Conservation (phyloP, 768 basidiomycete genomes). For the Leccinum boreale region DNA sequence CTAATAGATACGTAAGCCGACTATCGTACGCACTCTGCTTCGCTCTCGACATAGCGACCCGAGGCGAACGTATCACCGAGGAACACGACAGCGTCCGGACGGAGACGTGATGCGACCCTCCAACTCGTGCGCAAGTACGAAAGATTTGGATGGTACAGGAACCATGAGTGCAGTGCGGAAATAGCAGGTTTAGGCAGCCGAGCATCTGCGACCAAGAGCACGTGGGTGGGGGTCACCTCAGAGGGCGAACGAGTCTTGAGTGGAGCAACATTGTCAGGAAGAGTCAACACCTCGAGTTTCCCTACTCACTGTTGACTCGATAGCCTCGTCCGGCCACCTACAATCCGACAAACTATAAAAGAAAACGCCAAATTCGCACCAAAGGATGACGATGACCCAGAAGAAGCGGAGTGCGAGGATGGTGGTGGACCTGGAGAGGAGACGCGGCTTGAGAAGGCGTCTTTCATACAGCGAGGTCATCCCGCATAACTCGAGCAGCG, state of each 20-base stretch:
- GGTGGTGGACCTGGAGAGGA: conserved; percentile 29
- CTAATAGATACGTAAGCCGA: conserved; percentile 12
- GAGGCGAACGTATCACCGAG: conserved; percentile 75
- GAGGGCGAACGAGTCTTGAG: conserved; percentile 12
- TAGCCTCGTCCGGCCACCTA: conserved; percentile 51
- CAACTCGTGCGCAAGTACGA: conserved; percentile 68
- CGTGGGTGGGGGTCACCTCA: conserved; percentile 42
- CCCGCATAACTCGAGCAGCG: conserved; percentile 19
- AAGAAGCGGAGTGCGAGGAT: conserved; percentile 45
- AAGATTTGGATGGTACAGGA: conserved; percentile 44
- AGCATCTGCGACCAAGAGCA: conserved; percentile 68
- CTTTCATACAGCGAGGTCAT: conserved; percentile 30
- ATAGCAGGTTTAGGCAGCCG: conserved; percentile 48
- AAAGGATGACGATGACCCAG: conserved; percentile 57
- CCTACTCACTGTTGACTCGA: conserved; percentile 28
- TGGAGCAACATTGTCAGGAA: conserved; percentile 4
- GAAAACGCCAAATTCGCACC: conserved; percentile 63
- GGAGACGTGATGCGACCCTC: conserved; percentile 55
- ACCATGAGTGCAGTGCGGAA: conserved; percentile 36
- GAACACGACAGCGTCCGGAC: conserved; percentile 66
- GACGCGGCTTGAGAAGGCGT: conserved; percentile 23
- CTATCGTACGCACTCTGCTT: conserved; percentile 48
- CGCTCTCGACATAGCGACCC: conserved; percentile 51
- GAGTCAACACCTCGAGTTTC: not conserved
- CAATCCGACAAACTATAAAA: conserved; percentile 57